phyloP scores from a whole-genome alignment of 2,329 filamentous ascomycete genomes.

The Penicillium sp. region DNA sequence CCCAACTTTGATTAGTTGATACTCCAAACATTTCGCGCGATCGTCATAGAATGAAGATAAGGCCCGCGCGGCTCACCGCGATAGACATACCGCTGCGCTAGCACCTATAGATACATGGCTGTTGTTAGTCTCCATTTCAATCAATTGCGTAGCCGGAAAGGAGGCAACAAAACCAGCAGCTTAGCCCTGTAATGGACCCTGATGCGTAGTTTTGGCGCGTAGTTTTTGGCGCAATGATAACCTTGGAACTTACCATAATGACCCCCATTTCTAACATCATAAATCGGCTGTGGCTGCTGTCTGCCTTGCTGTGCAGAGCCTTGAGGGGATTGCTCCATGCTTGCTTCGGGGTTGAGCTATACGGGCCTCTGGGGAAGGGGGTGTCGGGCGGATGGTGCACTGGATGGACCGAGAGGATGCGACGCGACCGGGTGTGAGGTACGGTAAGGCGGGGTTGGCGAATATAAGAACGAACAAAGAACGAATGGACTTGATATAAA shows the following conservation, averaged over 20 bases:
- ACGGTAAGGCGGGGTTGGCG: background rate
- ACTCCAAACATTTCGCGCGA: background rate
- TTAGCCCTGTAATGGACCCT: background rate
- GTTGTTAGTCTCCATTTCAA: conserved; percentile 10
- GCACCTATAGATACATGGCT: conserved; percentile 51
- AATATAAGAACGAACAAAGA: background rate
- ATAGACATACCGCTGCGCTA: conserved; percentile 61
- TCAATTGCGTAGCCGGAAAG: background rate
- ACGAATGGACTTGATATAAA: background rate
- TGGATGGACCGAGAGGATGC: background rate
- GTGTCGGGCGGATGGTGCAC: background rate
- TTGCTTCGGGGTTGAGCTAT: conserved; percentile 4
- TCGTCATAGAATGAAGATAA: background rate
- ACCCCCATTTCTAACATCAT: conserved; percentile 70
- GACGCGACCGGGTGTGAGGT: conserved; percentile 4
- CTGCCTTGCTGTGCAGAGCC: conserved; percentile 58
- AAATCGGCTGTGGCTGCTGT: conserved; percentile 63
- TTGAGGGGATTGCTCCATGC: conserved; percentile 58
- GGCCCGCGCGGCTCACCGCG: background rate
- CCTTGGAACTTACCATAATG: conserved; percentile 65
- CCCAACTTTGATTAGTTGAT: conserved; percentile 22
- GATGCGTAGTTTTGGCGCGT: background rate
- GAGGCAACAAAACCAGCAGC: background rate
- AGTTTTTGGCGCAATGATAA: background rate
- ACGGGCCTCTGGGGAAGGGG: background rate